Base-by-base conservation (phyloP, 306 rosid species). In the Pterocarpus santalinus region DNA sequence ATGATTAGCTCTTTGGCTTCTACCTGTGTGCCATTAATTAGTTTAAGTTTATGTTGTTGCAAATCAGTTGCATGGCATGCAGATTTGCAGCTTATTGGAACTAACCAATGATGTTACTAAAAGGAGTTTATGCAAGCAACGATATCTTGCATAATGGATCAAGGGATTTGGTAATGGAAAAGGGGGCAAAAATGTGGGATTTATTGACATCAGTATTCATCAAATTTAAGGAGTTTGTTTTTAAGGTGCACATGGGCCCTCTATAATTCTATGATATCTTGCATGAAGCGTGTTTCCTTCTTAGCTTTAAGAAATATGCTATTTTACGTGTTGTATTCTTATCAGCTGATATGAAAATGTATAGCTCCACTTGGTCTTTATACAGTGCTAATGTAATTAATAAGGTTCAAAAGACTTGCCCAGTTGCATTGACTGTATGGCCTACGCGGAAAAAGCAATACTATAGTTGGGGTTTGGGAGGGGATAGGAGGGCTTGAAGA, bases 21-120 rank as follows among this genome's bases (percentile, higher is more conserved):
- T 35, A 3, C 43, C 65, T 39, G 17, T 4, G 14, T 49, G 72
- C 65, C 9, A 5, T 49, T 49, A 0, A 17, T 34, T 57, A 6
- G 65, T 64, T 63, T 8, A 28, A 75, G 60, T 62, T 61, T 33
- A 46, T 61, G 66, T 47, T 16, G 9, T 38, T 11, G 66, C 30
- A 14, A 69, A 30, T 22, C 61, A 33, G 7, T 17, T 60, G 70
- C 52, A 2, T 10, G 64, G 22, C 28, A 15, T 79, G 38, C 51
- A n/a, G 62, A 35, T 70, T 64, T 13, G 32, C n/a, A 17, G 61
- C 16, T 8, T 36, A 14, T 65, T 13, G 41, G 12, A 77, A 55
- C 17, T 15, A 4, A 13, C 44, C 28, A 22, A 22, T 22, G 28
- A 22, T 22, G 28, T 62, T 33, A 14, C 49, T 43, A 43, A 43